A percentile compares a stretch with the other conserved stretches of the same genome.
These are phyloP conservation scores for Fusarium floridanum DNA, from an alignment of 2,329 filamentous ascomycete genomes.

Conservation along the genomic window DNA sequence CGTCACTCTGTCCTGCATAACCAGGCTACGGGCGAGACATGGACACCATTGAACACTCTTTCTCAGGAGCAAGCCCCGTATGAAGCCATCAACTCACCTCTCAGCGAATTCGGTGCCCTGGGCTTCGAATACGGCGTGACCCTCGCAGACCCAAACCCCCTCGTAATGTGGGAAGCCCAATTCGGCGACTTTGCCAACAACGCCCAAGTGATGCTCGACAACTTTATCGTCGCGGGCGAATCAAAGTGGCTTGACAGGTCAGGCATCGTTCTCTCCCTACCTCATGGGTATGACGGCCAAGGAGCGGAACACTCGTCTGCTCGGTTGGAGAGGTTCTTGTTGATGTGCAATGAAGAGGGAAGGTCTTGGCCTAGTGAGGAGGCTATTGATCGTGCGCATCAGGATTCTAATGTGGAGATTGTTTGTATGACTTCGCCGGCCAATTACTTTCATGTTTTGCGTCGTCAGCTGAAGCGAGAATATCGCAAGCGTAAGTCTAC, in stretches of 20 bases:
- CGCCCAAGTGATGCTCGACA: conserved; percentile 97
- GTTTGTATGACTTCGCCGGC: conserved; percentile 93
- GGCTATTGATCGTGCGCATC: conserved; percentile 82
- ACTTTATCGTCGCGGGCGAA: conserved; percentile 97
- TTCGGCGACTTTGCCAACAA: conserved; percentile 99
- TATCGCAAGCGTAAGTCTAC: conserved; percentile 91
- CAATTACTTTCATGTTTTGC: conserved; percentile 95
- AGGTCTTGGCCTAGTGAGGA: conserved; percentile 78
- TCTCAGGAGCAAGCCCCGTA: conserved; percentile 92
- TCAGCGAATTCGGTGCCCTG: conserved; percentile 76
- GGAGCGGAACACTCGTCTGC: conserved; percentile 98
- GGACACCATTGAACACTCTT: conserved; percentile 89
- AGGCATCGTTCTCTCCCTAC: conserved; percentile 92
- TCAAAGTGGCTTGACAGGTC: conserved; percentile 98
- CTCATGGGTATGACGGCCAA: conserved; percentile 98
- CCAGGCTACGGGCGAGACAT: conserved; percentile 90
- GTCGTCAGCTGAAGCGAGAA: conserved; percentile 96
- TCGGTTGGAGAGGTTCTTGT: conserved; percentile 94
- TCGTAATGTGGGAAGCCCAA: conserved; percentile 99
- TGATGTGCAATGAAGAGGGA: conserved; percentile 96
- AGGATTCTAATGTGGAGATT: conserved; percentile 99
- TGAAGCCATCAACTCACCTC: conserved; percentile 96
- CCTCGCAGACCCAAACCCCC: conserved; percentile 91
- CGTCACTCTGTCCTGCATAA: conserved; percentile 96
- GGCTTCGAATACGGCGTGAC: conserved; percentile 99